phyloP scores from a whole-genome alignment of 306 rosid genomes.

The Cicer pinnatifidum region DNA sequence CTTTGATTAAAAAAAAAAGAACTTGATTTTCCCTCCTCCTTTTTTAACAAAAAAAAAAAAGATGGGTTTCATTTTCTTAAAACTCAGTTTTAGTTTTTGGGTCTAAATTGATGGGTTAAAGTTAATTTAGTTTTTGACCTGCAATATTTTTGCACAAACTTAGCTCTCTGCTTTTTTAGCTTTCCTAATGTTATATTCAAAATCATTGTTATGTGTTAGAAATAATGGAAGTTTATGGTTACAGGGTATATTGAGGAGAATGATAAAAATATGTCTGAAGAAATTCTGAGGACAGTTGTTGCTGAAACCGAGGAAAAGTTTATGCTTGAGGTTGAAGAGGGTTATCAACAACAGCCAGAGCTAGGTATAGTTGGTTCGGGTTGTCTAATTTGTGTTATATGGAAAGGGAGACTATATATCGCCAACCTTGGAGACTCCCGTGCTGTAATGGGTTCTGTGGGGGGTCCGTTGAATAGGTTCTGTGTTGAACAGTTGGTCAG shows the following conservation, averaged over 20 bases:
- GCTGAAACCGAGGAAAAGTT: constrained; percentile 59
- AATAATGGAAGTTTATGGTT: background rate
- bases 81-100: background rate
- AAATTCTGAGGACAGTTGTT: constrained; percentile 51
- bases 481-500: constrained; percentile 54
- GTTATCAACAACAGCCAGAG: constrained; percentile 45
- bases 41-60: too few species aligned
- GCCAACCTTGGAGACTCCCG: constrained; percentile 78
- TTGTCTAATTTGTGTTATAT: constrained; percentile 67
- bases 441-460: constrained; percentile 61
- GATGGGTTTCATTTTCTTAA: too few species aligned
- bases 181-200: background rate
- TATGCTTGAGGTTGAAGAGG: constrained; percentile 52
- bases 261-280: constrained; percentile 40
- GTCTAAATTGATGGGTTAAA: background rate
- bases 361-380: constrained; percentile 65
- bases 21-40: too few species aligned
- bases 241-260: background rate
- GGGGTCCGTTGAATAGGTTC: constrained; percentile 50
- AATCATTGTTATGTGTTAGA: background rate
- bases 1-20: background rate
- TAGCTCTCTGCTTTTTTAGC: background rate
- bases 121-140: background rate
- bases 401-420: constrained; percentile 58
- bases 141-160: background rate